Percentiles rank a stretch among this genome's conserved stretches.
Evolutionary conservation across 176 grass and related monocot genomes (phyloP).

Genomic region (Urochloa ruziziensis): DNA sequence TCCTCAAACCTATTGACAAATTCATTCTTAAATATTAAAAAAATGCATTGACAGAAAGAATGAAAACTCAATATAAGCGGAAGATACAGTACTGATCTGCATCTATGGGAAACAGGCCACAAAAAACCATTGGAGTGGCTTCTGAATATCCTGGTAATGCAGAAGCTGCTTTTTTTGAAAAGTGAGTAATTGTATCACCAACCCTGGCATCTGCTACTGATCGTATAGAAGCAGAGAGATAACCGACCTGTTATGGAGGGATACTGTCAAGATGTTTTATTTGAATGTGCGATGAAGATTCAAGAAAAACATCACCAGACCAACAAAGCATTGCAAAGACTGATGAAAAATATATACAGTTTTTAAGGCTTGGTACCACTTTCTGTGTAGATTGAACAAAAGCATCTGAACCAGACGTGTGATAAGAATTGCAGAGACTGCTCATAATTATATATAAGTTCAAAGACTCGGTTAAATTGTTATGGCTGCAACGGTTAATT

Average conservation of each 20-base stretch:
- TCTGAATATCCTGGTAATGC: constrained; percentile 91
- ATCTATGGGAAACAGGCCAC: constrained; percentile 92
- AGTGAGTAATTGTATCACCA: constrained; percentile 92
- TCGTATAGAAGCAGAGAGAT: constrained; percentile 94
- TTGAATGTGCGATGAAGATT: background rate
- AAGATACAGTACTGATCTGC: constrained; percentile 80
- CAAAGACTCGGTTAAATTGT: background rate
- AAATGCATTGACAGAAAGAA: constrained; percentile 6
- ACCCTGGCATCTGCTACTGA: constrained; percentile 95
- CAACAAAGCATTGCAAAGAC: background rate
- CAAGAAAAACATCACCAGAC: background rate
- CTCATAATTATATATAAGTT: background rate
- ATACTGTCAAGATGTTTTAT: constrained; percentile 16
- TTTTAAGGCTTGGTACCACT: background rate
- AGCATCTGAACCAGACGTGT: background rate
- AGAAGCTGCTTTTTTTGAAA: constrained; percentile 60
- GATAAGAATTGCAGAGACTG: background rate
- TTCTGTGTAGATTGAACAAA: background rate
- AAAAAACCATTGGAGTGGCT: constrained; percentile 97
- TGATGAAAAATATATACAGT: background rate
- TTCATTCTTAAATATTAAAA: constrained; percentile 11
- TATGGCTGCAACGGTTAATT: background rate
- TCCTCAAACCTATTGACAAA: constrained; percentile 73
- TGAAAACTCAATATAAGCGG: constrained; percentile 15
- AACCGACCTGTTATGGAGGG: constrained; percentile 66